These are phyloP conservation scores for Boletales sp. DNA, from an alignment of 768 basidiomycete species.

Conservation along the genomic window DNA sequence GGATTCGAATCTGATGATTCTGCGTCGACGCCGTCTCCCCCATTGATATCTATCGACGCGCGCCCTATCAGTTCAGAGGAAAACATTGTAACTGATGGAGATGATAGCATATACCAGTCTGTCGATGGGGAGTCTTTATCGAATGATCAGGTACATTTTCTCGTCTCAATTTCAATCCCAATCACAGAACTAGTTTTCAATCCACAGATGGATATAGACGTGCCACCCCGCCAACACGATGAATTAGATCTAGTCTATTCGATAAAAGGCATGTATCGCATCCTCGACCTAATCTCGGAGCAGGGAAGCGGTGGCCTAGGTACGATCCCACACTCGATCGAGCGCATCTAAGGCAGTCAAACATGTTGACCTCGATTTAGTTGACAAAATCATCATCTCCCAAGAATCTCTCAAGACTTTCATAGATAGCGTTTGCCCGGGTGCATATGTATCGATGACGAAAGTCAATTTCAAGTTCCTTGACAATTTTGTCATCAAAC, in stretches of 20 bases:
- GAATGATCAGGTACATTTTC: conserved; percentile 10
- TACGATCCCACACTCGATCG: conserved; percentile 14
- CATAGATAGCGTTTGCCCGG: conserved; percentile 46
- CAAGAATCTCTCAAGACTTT: conserved; percentile 47
- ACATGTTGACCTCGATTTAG: conserved; percentile 26
- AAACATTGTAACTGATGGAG: not conserved
- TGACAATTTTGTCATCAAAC: conserved; percentile 44
- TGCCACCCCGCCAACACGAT: conserved; percentile 1
- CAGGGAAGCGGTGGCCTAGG: conserved; percentile 50
- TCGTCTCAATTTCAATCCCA: not conserved
- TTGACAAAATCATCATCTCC: conserved; percentile 61
- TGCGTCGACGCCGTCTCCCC: conserved; percentile 3
- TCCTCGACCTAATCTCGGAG: conserved; percentile 53
- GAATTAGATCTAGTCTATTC: conserved; percentile 22
- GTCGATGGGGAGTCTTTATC: conserved; percentile 1
- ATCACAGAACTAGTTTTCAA: not conserved
- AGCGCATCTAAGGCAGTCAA: not conserved
- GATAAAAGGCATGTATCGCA: conserved; percentile 48
- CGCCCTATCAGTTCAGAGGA: not conserved
- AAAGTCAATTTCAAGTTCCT: conserved; percentile 54
- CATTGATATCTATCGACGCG: not conserved
- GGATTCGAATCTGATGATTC: not conserved
- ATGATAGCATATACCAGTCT: conserved; percentile 16
- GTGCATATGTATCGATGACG: conserved; percentile 51
- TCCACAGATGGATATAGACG: conserved; percentile 19